Base-by-base conservation (phyloP, 2,329 filamentous ascomycete genomes). In the Septoria linicola region DNA sequence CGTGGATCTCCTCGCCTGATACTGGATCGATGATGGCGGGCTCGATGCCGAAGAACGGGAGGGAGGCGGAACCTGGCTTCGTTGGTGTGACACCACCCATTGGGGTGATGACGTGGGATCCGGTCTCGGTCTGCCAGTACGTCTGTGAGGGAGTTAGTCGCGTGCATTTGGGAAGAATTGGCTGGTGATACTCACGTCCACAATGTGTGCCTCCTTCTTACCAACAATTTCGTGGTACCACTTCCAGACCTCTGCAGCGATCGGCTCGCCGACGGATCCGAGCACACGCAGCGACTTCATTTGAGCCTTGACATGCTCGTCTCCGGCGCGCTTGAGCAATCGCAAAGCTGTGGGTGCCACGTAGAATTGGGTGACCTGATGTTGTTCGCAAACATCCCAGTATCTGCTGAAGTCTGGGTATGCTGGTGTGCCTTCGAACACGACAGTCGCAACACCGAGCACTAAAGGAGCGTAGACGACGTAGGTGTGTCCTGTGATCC, bases 121-220 rank as follows among this genome's bases (percentile, higher is more conserved):
- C 93, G 1, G 93, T 99, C 78, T 99, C 93, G 46, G 93, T 99
- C 82, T 99, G 93, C 93, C 93, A 99, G 81, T 99, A 99, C 47
- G 93, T 99, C 89, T 96, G 68, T 45, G 53, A 37, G 8, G 2
- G 11, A 36, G 54, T 67, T 44, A 63, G 58, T 51, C 14, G 17
- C n/a, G 11, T 20, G 11, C 39, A n/a, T 16, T n/a, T 2, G 11
- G 13, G 10, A 37, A 32, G 8, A n/a, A 5, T n/a, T n/a, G n/a
- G 8, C 14, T n/a, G n/a, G 20, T 3, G 3, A 41, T 3, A 82
- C 89, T 81, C 77, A 95, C 90, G 71, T 99, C 93, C 49, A 96
- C 85, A 70, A 99, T 80, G 68, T 99, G 93, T 41, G 89, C 87
- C 72, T 95, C 85, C 72, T 92, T 86, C 79, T 90, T 95, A 67